phyloP scores from a whole-genome alignment of 768 basidiomycete species.

The Suillus variegatus region DNA sequence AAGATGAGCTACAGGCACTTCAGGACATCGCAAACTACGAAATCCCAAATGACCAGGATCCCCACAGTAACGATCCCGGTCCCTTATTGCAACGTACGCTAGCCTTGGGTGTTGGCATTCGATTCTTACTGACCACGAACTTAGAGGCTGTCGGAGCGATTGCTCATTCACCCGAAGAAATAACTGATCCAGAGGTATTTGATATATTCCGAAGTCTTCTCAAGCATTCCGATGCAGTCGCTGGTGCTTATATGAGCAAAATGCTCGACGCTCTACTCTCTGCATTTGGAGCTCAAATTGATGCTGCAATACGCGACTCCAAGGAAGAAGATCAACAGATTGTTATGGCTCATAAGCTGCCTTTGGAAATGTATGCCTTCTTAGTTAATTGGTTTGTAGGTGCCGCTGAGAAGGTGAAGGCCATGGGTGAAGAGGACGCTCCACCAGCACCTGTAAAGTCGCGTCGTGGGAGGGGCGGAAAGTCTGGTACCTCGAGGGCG shows the following conservation, averaged over 20 bases:
- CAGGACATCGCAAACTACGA: slow-evolving; percentile 61
- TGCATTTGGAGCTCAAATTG: slow-evolving; percentile 71
- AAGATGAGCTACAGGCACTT: slow-evolving; percentile 71
- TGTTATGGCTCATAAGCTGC: slow-evolving; percentile 61
- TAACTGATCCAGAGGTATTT: slow-evolving; percentile 68
- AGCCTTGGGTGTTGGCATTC: background rate
- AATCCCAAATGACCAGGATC: slow-evolving; percentile 70
- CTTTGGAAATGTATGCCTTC: slow-evolving; percentile 92
- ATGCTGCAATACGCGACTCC: slow-evolving; percentile 67
- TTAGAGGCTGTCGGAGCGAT: slow-evolving; percentile 81
- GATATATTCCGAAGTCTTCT: slow-evolving; percentile 83
- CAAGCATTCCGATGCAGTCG: slow-evolving; percentile 68
- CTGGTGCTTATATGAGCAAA: slow-evolving; percentile 74
- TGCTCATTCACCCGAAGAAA: slow-evolving; percentile 72
- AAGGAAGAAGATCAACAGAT: slow-evolving; percentile 68
- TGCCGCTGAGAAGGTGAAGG: slow-evolving; percentile 77
- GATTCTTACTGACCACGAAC: slow-evolving; percentile 12
- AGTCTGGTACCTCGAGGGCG: slow-evolving; percentile 41
- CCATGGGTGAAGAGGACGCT: slow-evolving; percentile 47
- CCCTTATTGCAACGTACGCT: slow-evolving; percentile 60
- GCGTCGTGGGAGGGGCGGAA: slow-evolving; percentile 63
- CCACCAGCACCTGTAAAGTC: slow-evolving; percentile 47
- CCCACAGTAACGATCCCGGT: slow-evolving; percentile 54
- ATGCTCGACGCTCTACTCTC: slow-evolving; percentile 86
- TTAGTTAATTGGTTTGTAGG: slow-evolving; percentile 89